Evolutionary conservation across 1,284 basidiomycete species (phyloP), one percentile per base, ranked within the genome.

Genomic region (Boletellus deceptivus): DNA sequence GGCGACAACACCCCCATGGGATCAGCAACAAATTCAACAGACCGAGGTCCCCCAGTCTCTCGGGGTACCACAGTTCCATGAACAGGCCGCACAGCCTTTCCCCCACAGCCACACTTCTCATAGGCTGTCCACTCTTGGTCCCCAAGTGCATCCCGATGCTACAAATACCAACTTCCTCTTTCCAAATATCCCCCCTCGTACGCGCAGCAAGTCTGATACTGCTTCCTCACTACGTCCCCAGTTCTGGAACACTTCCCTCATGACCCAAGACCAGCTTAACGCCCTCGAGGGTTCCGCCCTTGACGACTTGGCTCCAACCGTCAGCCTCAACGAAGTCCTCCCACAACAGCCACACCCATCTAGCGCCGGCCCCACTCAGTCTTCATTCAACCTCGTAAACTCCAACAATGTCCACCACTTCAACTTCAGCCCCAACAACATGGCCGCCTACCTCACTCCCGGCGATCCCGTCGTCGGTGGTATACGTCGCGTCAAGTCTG

Each of bases 191-290:
- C 71, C 72, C 49, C 70, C 69, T 34, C 75, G 79, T 46, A 66
- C 68, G 27, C 75, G 84, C 42, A 82, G 80, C 63, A 80, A 84
- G 58, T 83, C 82, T 4, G 84, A 86, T 53, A 79, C 82, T 0
- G 74, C 80, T 34, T 35, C 72, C 75, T 44, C 79, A 77, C 50
- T 59, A 1, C 68, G 66, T 55, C 77, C 79, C n/a, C 77, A 76
- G 0, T 67, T 75, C 29, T 86, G 83, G 79, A 75, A 77, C 43
- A 59, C 70, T 14, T 49, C 66, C 14, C 59, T 65, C 36, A 59
- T 68, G 49, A 62, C 58, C 17, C 63, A 64, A 65, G 59, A 70
- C 53, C 69, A 69, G 8, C 62, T 67, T 18, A 48, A 60, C 65
- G 60, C 61, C 48, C 57, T 63, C 49, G 56, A 70, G 22, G 45